These are phyloP conservation scores for Nakazawaea laoshanensis DNA, from an alignment of 805 yeast genomes.

Conservation along the genomic window DNA sequence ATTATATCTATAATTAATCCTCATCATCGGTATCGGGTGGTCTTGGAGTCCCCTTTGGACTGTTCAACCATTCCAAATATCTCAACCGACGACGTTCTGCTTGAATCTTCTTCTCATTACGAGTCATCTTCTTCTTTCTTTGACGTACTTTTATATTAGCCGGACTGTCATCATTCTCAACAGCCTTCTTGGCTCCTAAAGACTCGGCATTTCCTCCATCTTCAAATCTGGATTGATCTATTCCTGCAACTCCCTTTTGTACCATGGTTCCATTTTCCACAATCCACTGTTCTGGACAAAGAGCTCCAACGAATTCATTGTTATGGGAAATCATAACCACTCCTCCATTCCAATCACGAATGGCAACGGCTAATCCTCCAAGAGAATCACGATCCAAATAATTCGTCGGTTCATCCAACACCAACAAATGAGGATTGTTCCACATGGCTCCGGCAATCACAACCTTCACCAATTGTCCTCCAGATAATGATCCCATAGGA, in stretches of 20 bases:
- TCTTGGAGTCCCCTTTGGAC: slow-evolving; percentile 97
- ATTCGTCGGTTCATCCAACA: slow-evolving; percentile 96
- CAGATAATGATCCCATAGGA: slow-evolving; percentile 91
- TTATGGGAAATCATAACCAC: slow-evolving; percentile 98
- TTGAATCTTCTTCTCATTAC: slow-evolving; percentile 89
- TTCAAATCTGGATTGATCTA: slow-evolving; percentile 76
- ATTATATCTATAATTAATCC: too few species aligned
- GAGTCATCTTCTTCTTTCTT: slow-evolving; percentile 94
- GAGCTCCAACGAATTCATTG: slow-evolving; percentile 92
- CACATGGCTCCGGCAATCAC: slow-evolving; percentile 99
- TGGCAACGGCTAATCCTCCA: slow-evolving; percentile 96
- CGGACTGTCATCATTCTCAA: slow-evolving; percentile 79
- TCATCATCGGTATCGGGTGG: slow-evolving; percentile 93
- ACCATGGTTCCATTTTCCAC: slow-evolving; percentile 89
- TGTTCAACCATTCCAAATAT: slow-evolving; percentile 87
- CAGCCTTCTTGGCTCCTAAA: slow-evolving; percentile 35
- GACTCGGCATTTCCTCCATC: slow-evolving; percentile 55
- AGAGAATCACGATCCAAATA: slow-evolving; percentile 96
- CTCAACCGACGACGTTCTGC: slow-evolving; percentile 92
- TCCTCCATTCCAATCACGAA: slow-evolving; percentile 97
- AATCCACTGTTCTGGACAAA: slow-evolving; percentile 98
- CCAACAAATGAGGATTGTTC: slow-evolving; percentile 97
- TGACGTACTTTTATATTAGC: slow-evolving; percentile 89
- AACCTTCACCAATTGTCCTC: slow-evolving; percentile 97
- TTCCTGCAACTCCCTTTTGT: slow-evolving; percentile 69